phyloP scores from a whole-genome alignment of 2,329 filamentous ascomycete species.

The Cladosporium sp. region DNA sequence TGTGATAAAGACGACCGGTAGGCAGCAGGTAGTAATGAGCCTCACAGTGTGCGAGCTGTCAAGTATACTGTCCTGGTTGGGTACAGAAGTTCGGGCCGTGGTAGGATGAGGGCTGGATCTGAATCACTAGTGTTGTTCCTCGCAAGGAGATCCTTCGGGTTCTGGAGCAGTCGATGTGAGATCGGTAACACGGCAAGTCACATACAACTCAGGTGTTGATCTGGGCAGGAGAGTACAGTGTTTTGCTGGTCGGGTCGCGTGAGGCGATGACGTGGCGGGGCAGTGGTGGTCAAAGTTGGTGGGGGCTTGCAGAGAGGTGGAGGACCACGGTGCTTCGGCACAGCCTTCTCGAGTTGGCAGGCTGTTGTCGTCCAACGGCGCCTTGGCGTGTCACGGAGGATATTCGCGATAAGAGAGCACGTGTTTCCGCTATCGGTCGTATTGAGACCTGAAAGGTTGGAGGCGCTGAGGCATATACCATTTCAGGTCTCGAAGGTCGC shows the following conservation, averaged over 20 bases:
- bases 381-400: constrained; percentile 13
- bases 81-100: neutral
- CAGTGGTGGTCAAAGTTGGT: constrained; percentile 3
- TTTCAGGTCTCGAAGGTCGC: neutral
- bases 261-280: constrained; percentile 12
- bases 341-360: constrained; percentile 4
- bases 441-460: neutral
- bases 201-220: neutral
- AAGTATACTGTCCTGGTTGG: neutral
- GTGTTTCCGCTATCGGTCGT: neutral
- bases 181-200: neutral
- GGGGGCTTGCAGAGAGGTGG: constrained; percentile 5
- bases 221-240: constrained; percentile 62
- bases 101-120: neutral
- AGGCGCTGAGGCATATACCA: neutral
- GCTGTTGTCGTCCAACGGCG: constrained; percentile 3
- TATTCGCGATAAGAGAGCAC: constrained; percentile 18
- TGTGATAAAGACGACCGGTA: neutral
- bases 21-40: neutral
- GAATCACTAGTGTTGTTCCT: neutral
- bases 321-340: constrained; percentile 6
- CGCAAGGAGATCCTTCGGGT: neutral
- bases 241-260: constrained; percentile 48
- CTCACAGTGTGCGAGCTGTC: neutral
- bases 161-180: neutral